Evolutionary conservation across 2,329 filamentous ascomycete genomes (phyloP).

Genomic region (Akanthomyces dipterigenus): DNA sequence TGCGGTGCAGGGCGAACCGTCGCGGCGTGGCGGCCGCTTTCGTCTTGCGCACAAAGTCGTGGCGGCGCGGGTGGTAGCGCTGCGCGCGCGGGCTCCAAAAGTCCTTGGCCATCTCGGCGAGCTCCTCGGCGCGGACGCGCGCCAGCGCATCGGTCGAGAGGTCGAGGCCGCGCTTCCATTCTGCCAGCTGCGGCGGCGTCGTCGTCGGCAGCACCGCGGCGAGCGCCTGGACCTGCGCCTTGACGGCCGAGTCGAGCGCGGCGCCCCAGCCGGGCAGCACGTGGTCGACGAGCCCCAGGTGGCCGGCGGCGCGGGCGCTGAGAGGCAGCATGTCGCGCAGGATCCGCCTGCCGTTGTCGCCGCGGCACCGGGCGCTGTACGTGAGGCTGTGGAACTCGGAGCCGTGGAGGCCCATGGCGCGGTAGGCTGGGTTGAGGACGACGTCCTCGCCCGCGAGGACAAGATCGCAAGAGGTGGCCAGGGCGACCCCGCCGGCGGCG

Average conservation of each 20-base stretch:
- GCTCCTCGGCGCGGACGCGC: constrained; percentile 27
- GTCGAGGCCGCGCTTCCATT: constrained; percentile 30
- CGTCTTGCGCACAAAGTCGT: constrained; percentile 34
- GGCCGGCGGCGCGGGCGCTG: constrained; percentile 29
- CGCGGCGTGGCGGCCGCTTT: constrained; percentile 30
- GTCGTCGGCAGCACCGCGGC: background rate
- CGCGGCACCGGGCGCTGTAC: constrained; percentile 31
- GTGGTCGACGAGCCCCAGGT: constrained; percentile 32
- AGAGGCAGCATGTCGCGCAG: constrained; percentile 32
- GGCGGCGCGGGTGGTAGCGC: constrained; percentile 31
- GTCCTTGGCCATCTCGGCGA: constrained; percentile 35
- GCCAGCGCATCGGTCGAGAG: constrained; percentile 26
- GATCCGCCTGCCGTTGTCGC: constrained; percentile 22
- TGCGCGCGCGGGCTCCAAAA: constrained; percentile 32
- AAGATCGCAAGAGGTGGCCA: constrained; percentile 30
- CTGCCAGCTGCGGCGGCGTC: background rate
- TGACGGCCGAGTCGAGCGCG: constrained; percentile 28
- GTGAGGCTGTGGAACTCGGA: constrained; percentile 36
- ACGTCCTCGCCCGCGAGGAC: constrained; percentile 31
- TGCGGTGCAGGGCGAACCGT: constrained; percentile 32
- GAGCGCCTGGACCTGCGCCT: constrained; percentile 26
- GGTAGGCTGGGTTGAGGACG: constrained; percentile 36
- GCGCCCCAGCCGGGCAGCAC: constrained; percentile 28
- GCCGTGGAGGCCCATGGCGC: constrained; percentile 29
- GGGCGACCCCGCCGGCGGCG: constrained; percentile 35